Conservation (phyloP, 768 basidiomycete genomes). For the Suillus hirtellus region DNA sequence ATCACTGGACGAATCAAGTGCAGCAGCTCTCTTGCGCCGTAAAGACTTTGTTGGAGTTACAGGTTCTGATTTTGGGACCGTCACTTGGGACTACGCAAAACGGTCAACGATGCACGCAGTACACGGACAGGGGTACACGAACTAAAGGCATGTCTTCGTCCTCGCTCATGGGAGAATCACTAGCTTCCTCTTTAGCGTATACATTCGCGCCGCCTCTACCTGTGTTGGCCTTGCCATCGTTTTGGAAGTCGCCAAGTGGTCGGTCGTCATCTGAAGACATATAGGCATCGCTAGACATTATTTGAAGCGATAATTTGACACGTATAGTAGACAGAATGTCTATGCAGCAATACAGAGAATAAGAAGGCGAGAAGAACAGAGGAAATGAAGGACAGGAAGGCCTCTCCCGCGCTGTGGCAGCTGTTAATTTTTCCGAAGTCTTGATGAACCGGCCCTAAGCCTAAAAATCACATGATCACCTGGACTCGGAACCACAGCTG, state of each 20-base stretch:
- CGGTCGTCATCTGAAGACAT: constrained; percentile 64
- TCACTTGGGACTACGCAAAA: constrained; percentile 53
- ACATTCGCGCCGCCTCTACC: constrained; percentile 44
- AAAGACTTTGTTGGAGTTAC: constrained; percentile 28
- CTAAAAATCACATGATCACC: constrained; percentile 24
- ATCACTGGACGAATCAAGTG: constrained; percentile 57
- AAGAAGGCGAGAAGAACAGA: constrained; percentile 28
- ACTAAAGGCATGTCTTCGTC: constrained; percentile 76
- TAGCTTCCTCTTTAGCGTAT: constrained; percentile 38
- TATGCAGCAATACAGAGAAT: constrained; percentile 27
- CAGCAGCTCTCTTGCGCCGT: constrained; percentile 55
- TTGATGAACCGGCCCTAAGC: constrained; percentile 60
- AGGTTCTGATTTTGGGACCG: constrained; percentile 39
- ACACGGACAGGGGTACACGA: constrained; percentile 26
- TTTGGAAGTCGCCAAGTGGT: constrained; percentile 43
- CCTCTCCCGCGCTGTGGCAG: constrained; percentile 23
- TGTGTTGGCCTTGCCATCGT: constrained; percentile 44
- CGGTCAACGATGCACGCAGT: constrained; percentile 23
- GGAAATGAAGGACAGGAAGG: constrained; percentile 29
- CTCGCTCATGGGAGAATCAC: constrained; percentile 59
- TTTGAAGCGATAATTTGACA: constrained; percentile 7
- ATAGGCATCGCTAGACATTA: constrained; percentile 48
- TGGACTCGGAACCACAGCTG: background rate
- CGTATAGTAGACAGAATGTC: constrained; percentile 17
- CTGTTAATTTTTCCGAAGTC: constrained; percentile 41